These are phyloP conservation scores for Fusarium sp. DNA, from an alignment of 2,329 filamentous ascomycete genomes.

Conservation along the genomic window DNA sequence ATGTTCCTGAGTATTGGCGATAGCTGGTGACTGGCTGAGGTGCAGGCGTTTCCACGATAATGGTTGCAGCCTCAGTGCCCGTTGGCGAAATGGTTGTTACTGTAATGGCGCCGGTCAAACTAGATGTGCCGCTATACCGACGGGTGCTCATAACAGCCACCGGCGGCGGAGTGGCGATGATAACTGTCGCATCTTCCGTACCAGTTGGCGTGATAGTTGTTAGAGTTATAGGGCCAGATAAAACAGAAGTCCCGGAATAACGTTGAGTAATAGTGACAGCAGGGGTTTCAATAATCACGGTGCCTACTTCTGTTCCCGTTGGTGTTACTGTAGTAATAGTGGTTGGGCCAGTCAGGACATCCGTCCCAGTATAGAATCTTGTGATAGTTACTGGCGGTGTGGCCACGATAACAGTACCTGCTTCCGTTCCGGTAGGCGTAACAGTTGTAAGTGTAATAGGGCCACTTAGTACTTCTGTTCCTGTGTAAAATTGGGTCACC, in stretches of 20 bases:
- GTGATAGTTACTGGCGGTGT: neutral
- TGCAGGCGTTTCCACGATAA: conserved; percentile 1
- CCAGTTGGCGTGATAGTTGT: neutral
- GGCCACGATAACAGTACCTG: neutral
- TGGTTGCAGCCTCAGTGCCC: neutral
- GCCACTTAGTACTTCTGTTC: neutral
- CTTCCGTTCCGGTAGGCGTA: neutral
- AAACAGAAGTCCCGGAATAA: neutral
- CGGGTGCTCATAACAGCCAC: neutral
- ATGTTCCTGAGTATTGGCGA: conserved; percentile 3
- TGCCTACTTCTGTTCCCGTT: neutral
- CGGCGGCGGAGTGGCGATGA: neutral
- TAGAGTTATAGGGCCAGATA: neutral
- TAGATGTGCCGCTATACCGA: neutral
- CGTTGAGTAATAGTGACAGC: neutral
- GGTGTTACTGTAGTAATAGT: neutral
- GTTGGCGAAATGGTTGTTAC: neutral
- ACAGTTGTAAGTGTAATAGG: neutral
- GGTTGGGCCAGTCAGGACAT: neutral
- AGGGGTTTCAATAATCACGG: neutral
- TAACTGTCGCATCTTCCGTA: neutral
- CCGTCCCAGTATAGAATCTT: neutral
- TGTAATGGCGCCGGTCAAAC: neutral
- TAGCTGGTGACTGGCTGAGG: neutral
- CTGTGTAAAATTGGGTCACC: neutral